Evolutionary conservation across 345 rosid genomes (phyloP).

Genomic region (Hypericum androsaemum): DNA sequence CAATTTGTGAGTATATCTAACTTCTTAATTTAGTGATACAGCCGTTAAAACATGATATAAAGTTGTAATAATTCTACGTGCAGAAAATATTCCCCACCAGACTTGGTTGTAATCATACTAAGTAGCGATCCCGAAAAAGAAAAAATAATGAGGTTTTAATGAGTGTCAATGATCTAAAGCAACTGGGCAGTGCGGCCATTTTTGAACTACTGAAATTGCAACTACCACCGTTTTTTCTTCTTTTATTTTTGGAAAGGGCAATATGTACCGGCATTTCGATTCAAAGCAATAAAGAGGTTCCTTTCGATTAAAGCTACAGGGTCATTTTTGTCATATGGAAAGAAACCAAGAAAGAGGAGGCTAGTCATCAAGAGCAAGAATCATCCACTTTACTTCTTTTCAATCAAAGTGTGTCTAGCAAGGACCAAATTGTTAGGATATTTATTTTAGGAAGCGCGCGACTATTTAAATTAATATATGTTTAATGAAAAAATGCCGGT

Average conservation of each 20-base stretch:
- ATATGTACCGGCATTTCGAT: constrained; percentile 32
- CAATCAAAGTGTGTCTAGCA: not conserved
- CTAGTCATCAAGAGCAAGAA: constrained; percentile 3
- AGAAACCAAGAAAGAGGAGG: constrained; percentile 6
- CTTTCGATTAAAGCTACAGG: constrained; percentile 52
- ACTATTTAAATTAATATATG: too few relatives aligned
- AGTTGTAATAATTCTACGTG: too few relatives aligned
- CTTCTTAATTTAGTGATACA: too few relatives aligned
- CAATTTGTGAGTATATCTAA: too few relatives aligned
- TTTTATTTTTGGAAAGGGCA: too few relatives aligned
- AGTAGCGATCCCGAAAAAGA: not conserved
- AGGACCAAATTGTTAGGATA: too few relatives aligned
- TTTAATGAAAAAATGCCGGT: too few relatives aligned
- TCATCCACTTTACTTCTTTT: constrained; percentile 36
- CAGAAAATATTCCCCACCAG: too few relatives aligned
- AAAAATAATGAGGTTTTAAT: not conserved
- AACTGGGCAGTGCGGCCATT: constrained; percentile 31
- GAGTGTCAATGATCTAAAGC: constrained; percentile 23
- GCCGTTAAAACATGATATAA: too few relatives aligned
- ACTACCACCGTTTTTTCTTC: not conserved
- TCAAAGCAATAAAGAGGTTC: constrained; percentile 37
- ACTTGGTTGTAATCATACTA: too few relatives aligned
- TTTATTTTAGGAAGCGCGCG: too few relatives aligned
- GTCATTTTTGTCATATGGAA: constrained; percentile 31
- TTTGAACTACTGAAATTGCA: constrained; percentile 34